A percentile compares a stretch with the other conserved stretches of the same genome.
Evolutionary conservation across 176 grass and related monocot genomes (phyloP).

Genomic region (Tillandsia fasciculata): DNA sequence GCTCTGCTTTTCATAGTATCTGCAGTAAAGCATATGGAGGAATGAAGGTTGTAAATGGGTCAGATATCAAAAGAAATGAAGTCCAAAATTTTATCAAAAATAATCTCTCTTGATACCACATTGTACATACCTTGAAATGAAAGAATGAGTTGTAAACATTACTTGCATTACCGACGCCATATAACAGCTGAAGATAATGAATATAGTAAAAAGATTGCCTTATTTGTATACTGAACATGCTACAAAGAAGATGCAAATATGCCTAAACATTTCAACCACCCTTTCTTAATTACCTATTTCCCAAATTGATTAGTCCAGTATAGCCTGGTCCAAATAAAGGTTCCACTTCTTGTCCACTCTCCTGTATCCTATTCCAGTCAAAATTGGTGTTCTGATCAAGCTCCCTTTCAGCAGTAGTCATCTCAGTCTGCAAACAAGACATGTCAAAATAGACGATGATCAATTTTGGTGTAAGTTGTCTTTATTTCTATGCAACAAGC

Average conservation of each 20-base stretch:
- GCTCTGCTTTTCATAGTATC: slow-evolving; percentile 78
- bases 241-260: not conserved
- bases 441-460: no score
- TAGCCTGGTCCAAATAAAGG: slow-evolving; percentile 85
- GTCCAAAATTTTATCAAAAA: slow-evolving; percentile 4
- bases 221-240: no score
- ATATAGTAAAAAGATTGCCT: not conserved
- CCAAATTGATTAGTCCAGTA: slow-evolving; percentile 88
- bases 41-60: not conserved
- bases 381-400: slow-evolving; percentile 94
- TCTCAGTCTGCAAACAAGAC: slow-evolving; percentile 68
- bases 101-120: slow-evolving; percentile 1
- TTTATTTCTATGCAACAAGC: not conserved
- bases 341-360: slow-evolving; percentile 76
- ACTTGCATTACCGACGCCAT: slow-evolving; percentile 99
- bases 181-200: slow-evolving; percentile 55
- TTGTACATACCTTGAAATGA: slow-evolving; percentile 58
- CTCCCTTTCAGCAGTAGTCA: slow-evolving; percentile 99
- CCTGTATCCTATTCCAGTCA: slow-evolving; percentile 99
- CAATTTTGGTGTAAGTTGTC: not conserved
- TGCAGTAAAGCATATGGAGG: slow-evolving; percentile 24
- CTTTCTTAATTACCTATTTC: slow-evolving; percentile 62
- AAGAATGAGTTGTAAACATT: slow-evolving; percentile 70
- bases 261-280: not conserved
- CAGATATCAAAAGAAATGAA: not conserved